Conservation (phyloP, 345 rosid species). For the Pugionium dolabratum region DNA sequence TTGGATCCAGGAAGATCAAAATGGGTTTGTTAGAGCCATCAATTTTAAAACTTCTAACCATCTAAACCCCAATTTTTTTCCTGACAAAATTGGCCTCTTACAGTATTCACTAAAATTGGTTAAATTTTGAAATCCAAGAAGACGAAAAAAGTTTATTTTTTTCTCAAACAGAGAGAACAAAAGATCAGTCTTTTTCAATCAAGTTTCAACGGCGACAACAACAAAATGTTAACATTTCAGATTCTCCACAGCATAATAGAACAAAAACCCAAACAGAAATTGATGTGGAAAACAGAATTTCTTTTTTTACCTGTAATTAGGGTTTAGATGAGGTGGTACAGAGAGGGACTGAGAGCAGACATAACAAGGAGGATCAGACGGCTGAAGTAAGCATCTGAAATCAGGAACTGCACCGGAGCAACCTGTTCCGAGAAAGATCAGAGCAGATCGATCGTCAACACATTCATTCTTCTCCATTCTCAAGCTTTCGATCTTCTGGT, state of each 20-base stretch:
- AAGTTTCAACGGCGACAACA: background rate
- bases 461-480: constrained; percentile 26
- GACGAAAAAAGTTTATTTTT: background rate
- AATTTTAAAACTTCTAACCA: background rate
- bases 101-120: background rate
- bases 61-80: background rate
- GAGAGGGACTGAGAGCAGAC: constrained; percentile 74
- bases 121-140: background rate
- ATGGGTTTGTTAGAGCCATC: background rate
- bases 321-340: constrained; percentile 69
- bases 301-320: constrained; percentile 72
- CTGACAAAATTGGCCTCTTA: background rate
- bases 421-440: constrained; percentile 93
- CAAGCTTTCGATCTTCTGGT: constrained; percentile 21
- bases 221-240: constrained; percentile 4
- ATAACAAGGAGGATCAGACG: constrained; percentile 84
- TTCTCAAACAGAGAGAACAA: background rate
- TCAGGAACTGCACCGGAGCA: constrained; percentile 93
- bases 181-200: constrained; percentile 4
- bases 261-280: background rate
- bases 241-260: background rate
- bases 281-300: background rate
- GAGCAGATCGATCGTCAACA: constrained; percentile 50
- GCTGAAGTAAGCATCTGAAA: constrained; percentile 83
- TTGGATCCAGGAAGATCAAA: background rate